Evolutionary conservation across 306 rosid species (phyloP).

Genomic region (Oemleria cerasiformis): DNA sequence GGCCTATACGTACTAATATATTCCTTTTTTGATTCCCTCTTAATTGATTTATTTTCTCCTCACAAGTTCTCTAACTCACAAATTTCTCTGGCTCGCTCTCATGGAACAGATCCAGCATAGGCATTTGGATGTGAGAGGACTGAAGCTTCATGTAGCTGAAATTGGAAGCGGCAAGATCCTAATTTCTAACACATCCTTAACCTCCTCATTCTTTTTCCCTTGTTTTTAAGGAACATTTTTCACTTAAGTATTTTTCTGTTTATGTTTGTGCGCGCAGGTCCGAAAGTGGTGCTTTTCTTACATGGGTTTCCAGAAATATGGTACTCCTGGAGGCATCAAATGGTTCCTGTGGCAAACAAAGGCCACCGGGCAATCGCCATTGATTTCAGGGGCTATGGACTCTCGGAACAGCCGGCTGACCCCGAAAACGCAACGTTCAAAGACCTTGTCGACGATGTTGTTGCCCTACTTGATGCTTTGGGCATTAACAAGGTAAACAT

Average conservation of each 20-base stretch:
- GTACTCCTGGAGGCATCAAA: constrained; percentile 79
- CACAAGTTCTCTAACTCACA: neutral
- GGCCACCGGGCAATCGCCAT: constrained; percentile 67
- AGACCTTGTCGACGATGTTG: constrained; percentile 45
- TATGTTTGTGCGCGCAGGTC: too few relatives aligned
- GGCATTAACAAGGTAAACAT: constrained; percentile 44
- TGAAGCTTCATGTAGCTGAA: constrained; percentile 69
- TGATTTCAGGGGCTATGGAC: constrained; percentile 81
- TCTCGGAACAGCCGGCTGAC: constrained; percentile 54
- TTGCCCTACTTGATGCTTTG: constrained; percentile 51
- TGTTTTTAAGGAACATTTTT: neutral
- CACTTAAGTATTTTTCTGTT: neutral
- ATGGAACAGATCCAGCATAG: constrained; percentile 66
- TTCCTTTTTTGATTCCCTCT: too few relatives aligned
- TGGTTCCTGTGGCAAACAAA: constrained; percentile 58
- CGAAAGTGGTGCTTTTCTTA: constrained; percentile 61
- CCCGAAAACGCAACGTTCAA: constrained; percentile 44
- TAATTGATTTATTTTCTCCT: too few relatives aligned
- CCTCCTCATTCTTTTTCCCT: neutral
- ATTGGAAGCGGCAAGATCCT: constrained; percentile 37
- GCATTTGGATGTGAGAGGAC: constrained; percentile 53
- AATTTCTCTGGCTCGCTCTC: neutral
- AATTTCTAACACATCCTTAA: neutral
- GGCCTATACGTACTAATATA: too few relatives aligned
- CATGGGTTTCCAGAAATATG: constrained; percentile 86